Base-by-base conservation (phyloP, 176 grass and related monocot genomes). In the Zoysia japonica region DNA sequence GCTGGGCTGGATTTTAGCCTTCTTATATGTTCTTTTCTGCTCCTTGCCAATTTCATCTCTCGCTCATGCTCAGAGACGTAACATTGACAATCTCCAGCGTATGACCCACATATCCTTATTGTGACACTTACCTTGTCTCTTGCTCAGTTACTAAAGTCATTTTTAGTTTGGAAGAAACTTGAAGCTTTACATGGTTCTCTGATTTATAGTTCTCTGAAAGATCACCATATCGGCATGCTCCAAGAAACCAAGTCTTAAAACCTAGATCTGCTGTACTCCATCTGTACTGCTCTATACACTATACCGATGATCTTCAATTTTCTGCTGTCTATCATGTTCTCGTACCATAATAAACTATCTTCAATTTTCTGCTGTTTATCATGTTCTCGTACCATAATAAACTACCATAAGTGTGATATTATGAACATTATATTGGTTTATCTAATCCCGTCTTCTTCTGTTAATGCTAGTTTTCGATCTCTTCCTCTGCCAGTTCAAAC, bases 291-390 rank as follows among this genome's bases (percentile, higher is more conserved):
- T 57, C 43, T 64, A 49, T 43, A 49, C 0, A 42, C 43, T 64
- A 49, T 43, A 49, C 46, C 11, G 28, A 64, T 6, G 4, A 9
- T 51, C 10, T 39, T 51, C n/a, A 14, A 65, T 17, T 48, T 16
- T 46, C 35, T n/a, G 4, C 7, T 65, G 61, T 7, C 36, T 65
- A 65, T 77, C 75, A 61, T 47, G n/a, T 47, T 75, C 60, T 47
- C 20, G 6, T 61, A 61, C 55, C 72, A 75, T 13, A 36, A 47
- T 36, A 48, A 11, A 17, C 11, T 76, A 10, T 28, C 19, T 28
- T 28, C 28, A 28, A 28, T 28, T 28, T 28, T 28, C 28, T 28
- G 28, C 28, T 28, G 28, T 28, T 61, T 65, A 65, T 77, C 75
- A 61, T 47, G n/a, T 47, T 75, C 60, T 47, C 20, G 6, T 61